Conservation (phyloP, 78 protist species). For the Speleostelium caveatum region DNA sequence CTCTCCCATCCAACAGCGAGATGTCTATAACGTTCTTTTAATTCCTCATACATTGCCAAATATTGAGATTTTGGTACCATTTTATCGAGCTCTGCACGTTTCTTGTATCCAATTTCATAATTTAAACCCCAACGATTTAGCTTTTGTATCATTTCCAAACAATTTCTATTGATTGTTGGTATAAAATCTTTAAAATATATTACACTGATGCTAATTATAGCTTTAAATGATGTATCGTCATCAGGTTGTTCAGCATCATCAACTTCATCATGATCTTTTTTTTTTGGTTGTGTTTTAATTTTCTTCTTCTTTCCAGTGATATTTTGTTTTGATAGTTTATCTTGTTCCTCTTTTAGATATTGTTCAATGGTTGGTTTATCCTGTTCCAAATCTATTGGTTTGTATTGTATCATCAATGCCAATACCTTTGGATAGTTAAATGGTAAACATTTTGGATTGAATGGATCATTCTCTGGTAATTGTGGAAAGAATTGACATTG, state of each 20-base stretch:
- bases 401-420: neutral
- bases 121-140: slow-evolving; percentile 62
- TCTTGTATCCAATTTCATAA: slow-evolving; percentile 54
- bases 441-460: slow-evolving; percentile 16
- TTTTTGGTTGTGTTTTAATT: neutral
- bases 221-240: neutral
- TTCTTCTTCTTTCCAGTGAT: neutral
- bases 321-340: neutral
- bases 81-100: slow-evolving; percentile 60
- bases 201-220: neutral
- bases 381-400: neutral
- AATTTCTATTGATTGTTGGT: slow-evolving; percentile 18
- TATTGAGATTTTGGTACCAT: slow-evolving; percentile 54
- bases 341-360: neutral
- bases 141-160: slow-evolving; percentile 15
- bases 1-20: slow-evolving; percentile 52
- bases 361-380: neutral
- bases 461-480: neutral
- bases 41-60: slow-evolving; percentile 29
- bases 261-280: neutral
- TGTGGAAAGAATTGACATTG: slow-evolving; percentile 9
- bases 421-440: slow-evolving; percentile 55
- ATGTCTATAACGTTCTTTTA: slow-evolving; percentile 56
- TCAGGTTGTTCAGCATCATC: neutral
- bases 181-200: slow-evolving; percentile 18